Percentiles rank a stretch among this genome's conserved stretches.
Conservation (phyloP, 208 protist species). For the Strigomonas culicis region DNA sequence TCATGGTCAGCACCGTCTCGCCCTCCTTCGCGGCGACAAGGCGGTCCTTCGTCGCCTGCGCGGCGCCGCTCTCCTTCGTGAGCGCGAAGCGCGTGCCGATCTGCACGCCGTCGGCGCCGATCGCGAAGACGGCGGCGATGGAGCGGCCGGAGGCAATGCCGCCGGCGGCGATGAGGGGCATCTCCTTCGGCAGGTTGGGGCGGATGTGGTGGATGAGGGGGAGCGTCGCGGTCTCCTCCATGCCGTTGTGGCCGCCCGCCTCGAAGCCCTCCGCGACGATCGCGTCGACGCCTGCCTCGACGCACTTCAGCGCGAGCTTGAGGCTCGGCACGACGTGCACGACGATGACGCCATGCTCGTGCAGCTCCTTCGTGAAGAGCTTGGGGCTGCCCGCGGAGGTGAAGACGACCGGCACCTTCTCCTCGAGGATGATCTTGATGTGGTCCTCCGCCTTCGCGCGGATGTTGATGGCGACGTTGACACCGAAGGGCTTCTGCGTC, state of each 20-base stretch:
- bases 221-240: constrained; percentile 24
- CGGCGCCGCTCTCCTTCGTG: constrained; percentile 51
- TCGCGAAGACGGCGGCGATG: constrained; percentile 20
- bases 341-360: constrained; percentile 62
- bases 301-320: constrained; percentile 19
- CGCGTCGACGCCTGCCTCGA: constrained; percentile 24
- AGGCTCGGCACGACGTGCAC: constrained; percentile 70
- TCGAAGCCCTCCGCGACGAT: constrained; percentile 31
- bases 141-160: constrained; percentile 28
- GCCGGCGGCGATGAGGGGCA: constrained; percentile 31
- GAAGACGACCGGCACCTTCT: constrained; percentile 83
- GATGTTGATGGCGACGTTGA: constrained; percentile 63
- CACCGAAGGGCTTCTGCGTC: constrained; percentile 71
- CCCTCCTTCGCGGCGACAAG: constrained; percentile 31
- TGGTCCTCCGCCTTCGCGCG: constrained; percentile 27
- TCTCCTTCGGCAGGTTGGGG: constrained; percentile 4
- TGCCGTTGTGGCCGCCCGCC: constrained; percentile 34
- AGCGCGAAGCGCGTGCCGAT: constrained; percentile 33
- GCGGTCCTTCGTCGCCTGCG: constrained; percentile 21
- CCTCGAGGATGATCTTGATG: constrained; percentile 68
- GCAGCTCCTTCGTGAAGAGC: constrained; percentile 61
- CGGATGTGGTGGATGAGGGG: constrained; percentile 33
- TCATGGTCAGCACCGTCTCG: constrained; percentile 67
- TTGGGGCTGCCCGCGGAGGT: constrained; percentile 83
- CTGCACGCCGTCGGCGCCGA: constrained; percentile 32